Base-by-base conservation (phyloP, 139 green algal genomes). In the Medakamo hakoo region DNA sequence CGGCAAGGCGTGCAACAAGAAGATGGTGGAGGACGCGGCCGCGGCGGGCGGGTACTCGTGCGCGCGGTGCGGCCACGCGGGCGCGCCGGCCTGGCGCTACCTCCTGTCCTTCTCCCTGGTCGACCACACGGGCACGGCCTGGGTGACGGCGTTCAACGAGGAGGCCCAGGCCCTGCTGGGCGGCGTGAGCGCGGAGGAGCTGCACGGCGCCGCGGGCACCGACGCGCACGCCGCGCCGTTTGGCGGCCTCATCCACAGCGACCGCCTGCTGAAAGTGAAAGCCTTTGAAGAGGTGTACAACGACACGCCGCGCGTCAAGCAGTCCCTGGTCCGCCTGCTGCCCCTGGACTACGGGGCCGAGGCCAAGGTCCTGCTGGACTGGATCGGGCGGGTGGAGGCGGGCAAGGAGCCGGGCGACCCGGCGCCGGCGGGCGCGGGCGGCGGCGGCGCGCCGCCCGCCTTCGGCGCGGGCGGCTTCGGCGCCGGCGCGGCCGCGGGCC, bases 1-100 rank as follows among this genome's bases (percentile, higher is more conserved):
- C 55, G 85, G 76, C 26, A 68, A 75, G 30, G 60, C 61, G 31
- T 93, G 86, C 79, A 79, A 87, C 60, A 93, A 93, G 72, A 93
- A 93, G 78, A 56, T 90, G 57, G 69, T 48, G 4, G 76, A 89
- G 26, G 62, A 88, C 23, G n/a, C n/a, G n/a, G n/a, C n/a, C n/a
- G 60, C 22, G 1, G 58, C 30, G 4, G 67, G 71, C 49, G 32
- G 55, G 27, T 57, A 23, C 27, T 78, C 27, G 59, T 77, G 80
- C 67, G 78, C 85, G 69, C 49, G 65, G 18, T 86, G 80, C 65
- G 22, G 40, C 24, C 9, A 30, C 24, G 28, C 55, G 18, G 67
- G 59, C 26, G 24, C 62, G 48, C 69, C 74, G 20, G 71, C 83
- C 59, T 81, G 56, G 55, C 71, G 80, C 4, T 86, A 78, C 62